These are phyloP conservation scores for Pythium apleroticum DNA, from an alignment of 352 stramenopile species.

Conservation along the genomic window DNA sequence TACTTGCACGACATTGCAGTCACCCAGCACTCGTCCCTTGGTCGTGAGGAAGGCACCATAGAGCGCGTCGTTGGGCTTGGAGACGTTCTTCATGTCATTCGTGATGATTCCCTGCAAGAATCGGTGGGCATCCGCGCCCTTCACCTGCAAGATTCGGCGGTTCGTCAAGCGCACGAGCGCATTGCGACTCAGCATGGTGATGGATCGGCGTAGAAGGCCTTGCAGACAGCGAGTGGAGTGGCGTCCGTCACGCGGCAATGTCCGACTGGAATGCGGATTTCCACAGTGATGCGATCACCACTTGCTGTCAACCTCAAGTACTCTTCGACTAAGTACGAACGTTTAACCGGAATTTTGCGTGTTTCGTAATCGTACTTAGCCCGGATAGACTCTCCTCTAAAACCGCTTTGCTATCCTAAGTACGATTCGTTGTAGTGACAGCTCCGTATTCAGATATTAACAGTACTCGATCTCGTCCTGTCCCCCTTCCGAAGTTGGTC, in stretches of 20 bases:
- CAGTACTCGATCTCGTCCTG: neutral
- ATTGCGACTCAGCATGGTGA: slow-evolving; percentile 35
- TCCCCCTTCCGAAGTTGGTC: neutral
- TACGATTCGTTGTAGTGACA: neutral
- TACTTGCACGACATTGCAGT: slow-evolving; percentile 75
- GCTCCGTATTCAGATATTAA: neutral
- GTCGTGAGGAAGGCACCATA: slow-evolving; percentile 82
- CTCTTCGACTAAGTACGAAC: slow-evolving; percentile 14
- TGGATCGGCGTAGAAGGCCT: neutral
- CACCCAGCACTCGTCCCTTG: slow-evolving; percentile 75
- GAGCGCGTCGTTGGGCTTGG: slow-evolving; percentile 50
- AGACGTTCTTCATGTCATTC: slow-evolving; percentile 77
- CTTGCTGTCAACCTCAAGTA: neutral
- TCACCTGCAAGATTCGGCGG: slow-evolving; percentile 64
- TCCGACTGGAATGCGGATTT: neutral
- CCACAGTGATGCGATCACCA: neutral
- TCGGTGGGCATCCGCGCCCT: slow-evolving; percentile 61
- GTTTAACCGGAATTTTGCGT: neutral
- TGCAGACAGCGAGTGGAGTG: neutral
- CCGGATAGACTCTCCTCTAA: neutral
- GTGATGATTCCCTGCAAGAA: slow-evolving; percentile 85
- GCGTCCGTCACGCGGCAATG: neutral
- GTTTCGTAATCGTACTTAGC: slow-evolving; percentile 1
- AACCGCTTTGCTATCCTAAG: neutral
- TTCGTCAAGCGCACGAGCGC: slow-evolving; percentile 52